Evolutionary conservation across 495 filamentous ascomycete genomes (phyloP), one percentile per base, ranked within the genome.

Genomic region (Hypoxylon intermedium): DNA sequence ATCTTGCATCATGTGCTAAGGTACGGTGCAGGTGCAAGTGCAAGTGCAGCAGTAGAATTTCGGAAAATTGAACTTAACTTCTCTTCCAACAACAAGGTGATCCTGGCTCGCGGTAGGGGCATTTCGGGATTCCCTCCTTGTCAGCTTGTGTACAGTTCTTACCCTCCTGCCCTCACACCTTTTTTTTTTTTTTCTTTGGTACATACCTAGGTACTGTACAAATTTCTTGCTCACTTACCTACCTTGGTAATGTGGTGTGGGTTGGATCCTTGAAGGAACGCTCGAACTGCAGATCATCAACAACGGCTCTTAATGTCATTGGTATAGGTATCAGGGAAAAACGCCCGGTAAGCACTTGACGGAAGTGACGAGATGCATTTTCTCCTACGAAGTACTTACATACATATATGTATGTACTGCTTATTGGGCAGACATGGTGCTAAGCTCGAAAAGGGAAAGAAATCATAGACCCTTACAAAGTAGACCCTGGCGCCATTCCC

Each of bases 201-300:
- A 23, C 23, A 18, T n/a, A 13, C 40, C 40, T n/a, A 42, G 40
- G 21, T 19, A 42, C 16, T n/a, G 6, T 42, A 23, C 1, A 24
- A 15, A 12, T n/a, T 12, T 3, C 23, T 26, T 26, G 3, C 24
- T 26, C 7, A 7, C 9, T 41, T 53, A 37, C 41, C 24, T 9
- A 31, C 19, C 20, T 37, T 24, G 57, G 50, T 41, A 53, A 42
- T 60, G 57, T 49, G 43, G 42, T 42, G 36, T 60, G 26, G 43
- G 18, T 34, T 30, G 9, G n/a, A 24, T 15, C 19, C 18, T 24
- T 23, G 40, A 45, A 37, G 2, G 26, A 24, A 24, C 1, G 9
- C 36, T 41, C 9, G 11, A 18, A 43, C 23, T 42, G 37, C 31
- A 7, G 24, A 53, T 43, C 37, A 34, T 34, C 9, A 20, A 43